phyloP scores from a whole-genome alignment of 441 rosid genomes.

The Croton laevigatus region DNA sequence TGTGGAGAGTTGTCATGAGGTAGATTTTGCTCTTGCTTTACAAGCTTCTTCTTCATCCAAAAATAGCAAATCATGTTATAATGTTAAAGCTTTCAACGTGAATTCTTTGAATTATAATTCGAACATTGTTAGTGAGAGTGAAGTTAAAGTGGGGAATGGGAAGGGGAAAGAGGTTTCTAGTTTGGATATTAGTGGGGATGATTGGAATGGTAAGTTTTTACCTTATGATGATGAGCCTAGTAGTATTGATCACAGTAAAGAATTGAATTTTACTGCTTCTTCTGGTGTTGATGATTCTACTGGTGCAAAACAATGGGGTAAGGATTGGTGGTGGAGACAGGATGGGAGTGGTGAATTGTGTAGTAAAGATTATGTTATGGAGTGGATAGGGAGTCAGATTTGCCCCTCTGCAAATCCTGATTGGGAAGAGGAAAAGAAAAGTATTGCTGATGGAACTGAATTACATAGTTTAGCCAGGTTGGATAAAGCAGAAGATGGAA shows the following conservation, averaged over 20 bases:
- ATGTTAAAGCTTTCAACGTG: slow-evolving; percentile 54
- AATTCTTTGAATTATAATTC: slow-evolving; percentile 43
- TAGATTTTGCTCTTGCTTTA: slow-evolving; percentile 86
- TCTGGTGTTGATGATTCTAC: slow-evolving; percentile 40
- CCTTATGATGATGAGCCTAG: slow-evolving; percentile 51
- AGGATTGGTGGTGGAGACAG: slow-evolving; percentile 99
- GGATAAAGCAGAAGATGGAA: slow-evolving; percentile 43
- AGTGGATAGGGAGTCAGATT: slow-evolving; percentile 98
- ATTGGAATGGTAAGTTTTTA: slow-evolving; percentile 58
- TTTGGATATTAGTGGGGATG: slow-evolving; percentile 47
- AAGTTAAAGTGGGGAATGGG: slow-evolving; percentile 32
- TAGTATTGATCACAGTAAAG: slow-evolving; percentile 54
- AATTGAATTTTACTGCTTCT: slow-evolving; percentile 43
- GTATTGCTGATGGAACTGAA: slow-evolving; percentile 39
- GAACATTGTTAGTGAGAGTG: slow-evolving; percentile 43
- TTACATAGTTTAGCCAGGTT: slow-evolving; percentile 36
- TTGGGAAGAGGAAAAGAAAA: slow-evolving; percentile 76
- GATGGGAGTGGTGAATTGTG: slow-evolving; percentile 90
- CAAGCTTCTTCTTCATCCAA: slow-evolving; percentile 94
- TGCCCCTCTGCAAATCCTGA: slow-evolving; percentile 63
- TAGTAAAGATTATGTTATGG: slow-evolving; percentile 92
- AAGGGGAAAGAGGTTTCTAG: slow-evolving; percentile 75
- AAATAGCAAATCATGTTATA: slow-evolving; percentile 51
- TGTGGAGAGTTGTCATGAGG: slow-evolving; percentile 61
- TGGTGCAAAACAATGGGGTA: slow-evolving; percentile 77